These are phyloP conservation scores for Sporothrix euskadiensis DNA, from an alignment of 2,329 filamentous ascomycete species.

Conservation along the genomic window DNA sequence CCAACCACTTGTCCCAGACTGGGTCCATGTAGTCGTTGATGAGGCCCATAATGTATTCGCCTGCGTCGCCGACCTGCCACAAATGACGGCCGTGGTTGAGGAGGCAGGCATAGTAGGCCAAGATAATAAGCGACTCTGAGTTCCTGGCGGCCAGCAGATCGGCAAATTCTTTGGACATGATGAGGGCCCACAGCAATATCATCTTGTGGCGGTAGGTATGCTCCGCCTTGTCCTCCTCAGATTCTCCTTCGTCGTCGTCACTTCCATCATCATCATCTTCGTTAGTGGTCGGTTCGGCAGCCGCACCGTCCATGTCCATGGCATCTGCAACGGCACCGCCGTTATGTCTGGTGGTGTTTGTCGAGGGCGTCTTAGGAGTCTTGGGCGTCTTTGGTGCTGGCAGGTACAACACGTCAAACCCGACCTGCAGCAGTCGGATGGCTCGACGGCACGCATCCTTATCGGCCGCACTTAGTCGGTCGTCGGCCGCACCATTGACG, in stretches of 20 bases:
- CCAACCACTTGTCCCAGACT: conserved; percentile 32
- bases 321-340: neutral
- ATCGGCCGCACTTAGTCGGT: conserved; percentile 30
- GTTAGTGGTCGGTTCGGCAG: too few species aligned
- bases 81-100: conserved; percentile 35
- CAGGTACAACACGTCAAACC: conserved; percentile 33
- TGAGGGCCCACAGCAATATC: conserved; percentile 37
- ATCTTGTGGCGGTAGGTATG: conserved; percentile 33
- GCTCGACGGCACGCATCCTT: conserved; percentile 37
- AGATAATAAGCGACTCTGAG: conserved; percentile 36
- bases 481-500: conserved; percentile 30
- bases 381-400: conserved; percentile 15
- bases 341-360: neutral
- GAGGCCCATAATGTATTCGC: conserved; percentile 29
- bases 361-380: neutral
- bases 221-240: conserved; percentile 22
- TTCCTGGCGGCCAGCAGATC: conserved; percentile 33
- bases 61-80: conserved; percentile 38
- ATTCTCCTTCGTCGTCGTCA: neutral
- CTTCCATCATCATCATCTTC: neutral
- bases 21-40: conserved; percentile 29
- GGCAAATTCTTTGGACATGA: conserved; percentile 34
- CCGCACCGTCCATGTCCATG: neutral
- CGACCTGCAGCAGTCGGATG: conserved; percentile 36
- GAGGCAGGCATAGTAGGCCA: conserved; percentile 38